Base-by-base conservation (phyloP, 2,329 filamentous ascomycete genomes). In the Ilyonectria mors-panacis region DNA sequence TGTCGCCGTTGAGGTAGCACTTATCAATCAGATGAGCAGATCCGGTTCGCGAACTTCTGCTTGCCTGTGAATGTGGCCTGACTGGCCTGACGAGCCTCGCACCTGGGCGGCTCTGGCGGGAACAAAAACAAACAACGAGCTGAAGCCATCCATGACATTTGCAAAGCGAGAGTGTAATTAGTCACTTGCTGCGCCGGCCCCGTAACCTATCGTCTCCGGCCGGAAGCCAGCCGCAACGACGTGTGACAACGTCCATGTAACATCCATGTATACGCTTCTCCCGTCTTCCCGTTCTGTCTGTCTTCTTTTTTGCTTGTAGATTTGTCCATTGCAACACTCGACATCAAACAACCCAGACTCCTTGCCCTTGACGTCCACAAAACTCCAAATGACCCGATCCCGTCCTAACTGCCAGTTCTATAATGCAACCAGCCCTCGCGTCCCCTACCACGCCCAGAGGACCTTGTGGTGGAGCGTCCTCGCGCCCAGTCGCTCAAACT, bases 401-500 rank as follows among this genome's bases (percentile, higher is more conserved):
- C 26, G 50, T 54, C 64, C 48, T 48, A 26, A n/a, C n/a, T 21
- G 48, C 67, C 33, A 17, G 15, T 30, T 33, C 55, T 35, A 35
- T 44, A 44, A 44, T 58, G 54, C 48, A 44, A 13, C 37, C 35
- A 47, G 19, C 35, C 44, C 13, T 28, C 30, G 30, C n/a, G 15
- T 39, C 33, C 48, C 63, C 63, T 81, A 89, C 86, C 86, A 90
- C 67, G 87, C 85, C 88, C 88, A 90, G 47, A 90, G 82, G 61
- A 91, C 88, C 85, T 97, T 97, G 81, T 96, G 93, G 72, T 94
- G 94, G 78, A 99, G 83, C 66, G 95, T 87, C 76, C 96, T 88
- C 66, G 90, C 88, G 3, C 95, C 95, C 60, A 98, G 79, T 66
- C 94, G 89, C 83, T 98, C 94, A 81, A 95, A 98, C 85, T 98